Evolutionary conservation across 305 asterid species (phyloP), one percentile per base, ranked within the genome.

Genomic region (Fraxinus floribunda): DNA sequence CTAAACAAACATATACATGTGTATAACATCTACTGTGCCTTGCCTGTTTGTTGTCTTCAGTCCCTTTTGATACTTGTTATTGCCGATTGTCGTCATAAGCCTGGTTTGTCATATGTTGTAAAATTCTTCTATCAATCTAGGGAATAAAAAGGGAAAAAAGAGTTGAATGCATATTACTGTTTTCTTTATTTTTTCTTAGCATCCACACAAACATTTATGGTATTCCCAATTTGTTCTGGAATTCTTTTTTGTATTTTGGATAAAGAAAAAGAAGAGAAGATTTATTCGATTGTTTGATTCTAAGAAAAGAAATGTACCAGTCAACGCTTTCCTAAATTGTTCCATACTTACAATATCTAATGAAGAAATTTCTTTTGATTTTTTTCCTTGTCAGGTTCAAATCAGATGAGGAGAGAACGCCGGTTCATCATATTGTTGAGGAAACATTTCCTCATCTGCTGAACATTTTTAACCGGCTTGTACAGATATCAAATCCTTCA

Each of bases 351-450:
- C 72, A 15, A 71, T 38, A 85, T 85, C 64, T 85, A 68, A 55
- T 39, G 41, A 10, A 70, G 11, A 39, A 46, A 62, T 76, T 32
- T 85, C 64, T 76, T 76, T 75, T 77, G 79, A 85, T 75, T 86
- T 57, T 73, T 85, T 75, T 20, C 41, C 20, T 83, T 86, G 85
- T 55, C 94, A 97, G 99, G 96, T 97, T 97, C 89, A 97, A 97
- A 89, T 97, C 98, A 18, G 99, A 97, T 22, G 98, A 95, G 81
- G 98, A 97, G 88, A 93, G 99, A 88, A 20, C 88, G 36, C 98
- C 99, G 4, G 94, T 94, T 84, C 82, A 89, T 85, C 97, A 90
- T 83, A 89, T 97, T 76, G 97, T 97, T 78, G 98, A 90, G 78
- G 98, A 94, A 88, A 97, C 99, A 82, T 97, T 97, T 90, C 97